Evolutionary conservation across 441 rosid species (phyloP).

Genomic region (Eutrema salsugineum): DNA sequence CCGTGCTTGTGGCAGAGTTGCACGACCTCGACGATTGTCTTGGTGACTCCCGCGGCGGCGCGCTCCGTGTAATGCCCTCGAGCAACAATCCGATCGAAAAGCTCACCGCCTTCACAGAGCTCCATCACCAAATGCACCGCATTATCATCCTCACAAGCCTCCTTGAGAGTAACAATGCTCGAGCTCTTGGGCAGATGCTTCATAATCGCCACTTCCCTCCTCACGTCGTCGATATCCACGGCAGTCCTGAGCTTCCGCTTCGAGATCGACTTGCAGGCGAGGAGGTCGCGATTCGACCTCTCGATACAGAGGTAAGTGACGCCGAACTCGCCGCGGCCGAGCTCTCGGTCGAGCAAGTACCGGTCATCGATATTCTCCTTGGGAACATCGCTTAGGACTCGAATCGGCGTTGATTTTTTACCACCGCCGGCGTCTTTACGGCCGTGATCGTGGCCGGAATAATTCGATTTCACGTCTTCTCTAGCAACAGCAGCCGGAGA

Average conservation of each 20-base stretch:
- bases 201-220: constrained; percentile 98
- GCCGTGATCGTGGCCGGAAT: constrained; percentile 62
- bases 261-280: constrained; percentile 95
- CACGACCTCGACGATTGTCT: constrained; percentile 94
- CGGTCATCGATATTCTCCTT: constrained; percentile 90
- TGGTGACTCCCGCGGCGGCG: constrained; percentile 92
- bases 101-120: constrained; percentile 97
- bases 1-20: constrained; percentile 96
- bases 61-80: constrained; percentile 98
- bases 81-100: constrained; percentile 98
- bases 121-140: constrained; percentile 99
- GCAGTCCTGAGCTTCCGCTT: constrained; percentile 96
- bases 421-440: constrained; percentile 50
- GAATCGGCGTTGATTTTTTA: constrained; percentile 62
- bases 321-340: constrained; percentile 98
- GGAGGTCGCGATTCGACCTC: constrained; percentile 68
- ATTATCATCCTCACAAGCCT: constrained; percentile 97
- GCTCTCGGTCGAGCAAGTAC: constrained; percentile 86
- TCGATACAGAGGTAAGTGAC: constrained; percentile 96
- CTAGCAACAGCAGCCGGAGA: constrained; percentile 98
- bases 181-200: constrained; percentile 85
- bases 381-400: constrained; percentile 63
- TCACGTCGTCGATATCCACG: constrained; percentile 92
- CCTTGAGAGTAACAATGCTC: constrained; percentile 88
- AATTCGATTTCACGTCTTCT: constrained; percentile 91